Evolutionary conservation across 1,139 yeast species (phyloP), one percentile per base, ranked within the genome.

Genomic region (Wickerhamomyces sp.): DNA sequence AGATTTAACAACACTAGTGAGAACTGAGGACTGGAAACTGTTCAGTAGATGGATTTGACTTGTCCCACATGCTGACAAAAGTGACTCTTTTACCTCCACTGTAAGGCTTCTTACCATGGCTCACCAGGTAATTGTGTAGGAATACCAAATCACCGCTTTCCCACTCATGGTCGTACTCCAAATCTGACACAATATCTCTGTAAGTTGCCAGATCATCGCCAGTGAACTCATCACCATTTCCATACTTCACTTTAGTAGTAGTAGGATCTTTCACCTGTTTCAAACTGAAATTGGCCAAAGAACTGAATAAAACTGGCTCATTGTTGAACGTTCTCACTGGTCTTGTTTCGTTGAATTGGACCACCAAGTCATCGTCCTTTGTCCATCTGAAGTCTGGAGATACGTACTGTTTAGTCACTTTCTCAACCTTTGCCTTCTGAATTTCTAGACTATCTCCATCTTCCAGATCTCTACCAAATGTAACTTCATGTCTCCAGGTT

Each of bases 71-170:
- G 17, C 56, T 52, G 5, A 52, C 56, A 12, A 49, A 36, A 20
- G 52, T 44, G 25, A 31, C 33, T 39, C 61, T 45, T n/a, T 44
- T 45, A 7, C 60, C 60, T 17, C 45, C 45, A 15, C 24, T 36
- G 44, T 51, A 56, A 3, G 59, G 56, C 16, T 43, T 36, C 30
- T 59, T 44, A 7, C 66, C 62, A 44, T 63, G 66, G 37, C 61
- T 57, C 3, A 58, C 65, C 41, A 52, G 61, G 37, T 56, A 60
- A 39, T 63, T 63, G 38, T 63, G 62, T n/a, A 63, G 53, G 17
- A 60, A 48, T 3, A 52, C 58, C 37, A 63, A 42, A 46, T 63
- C 67, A 5, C 65, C 65, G 33, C 52, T 52, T 31, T 51, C 41
- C 62, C 64, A 62, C 9, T 40, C 30, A 32, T 61, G 65, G 1